Evolutionary conservation across 1,284 basidiomycete genomes (phyloP).

Genomic region (Ceratobasidium sp.): DNA sequence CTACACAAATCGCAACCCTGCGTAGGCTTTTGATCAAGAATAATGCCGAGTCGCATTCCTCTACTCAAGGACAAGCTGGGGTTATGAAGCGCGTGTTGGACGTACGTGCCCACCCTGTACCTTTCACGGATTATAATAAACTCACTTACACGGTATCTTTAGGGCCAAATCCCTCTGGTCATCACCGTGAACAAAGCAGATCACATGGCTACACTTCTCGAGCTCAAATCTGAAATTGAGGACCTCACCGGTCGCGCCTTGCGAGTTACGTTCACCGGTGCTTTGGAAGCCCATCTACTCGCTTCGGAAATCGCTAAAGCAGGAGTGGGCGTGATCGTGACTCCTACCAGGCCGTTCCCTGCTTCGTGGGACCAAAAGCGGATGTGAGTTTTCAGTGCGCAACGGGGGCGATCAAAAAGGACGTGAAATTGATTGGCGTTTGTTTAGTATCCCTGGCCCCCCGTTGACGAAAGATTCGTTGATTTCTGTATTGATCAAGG

Average conservation of each 20-base stretch:
- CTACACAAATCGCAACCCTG: conserved; percentile 78
- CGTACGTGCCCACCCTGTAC: conserved; percentile 57
- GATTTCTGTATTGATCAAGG: conserved; percentile 70
- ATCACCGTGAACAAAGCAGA: conserved; percentile 79
- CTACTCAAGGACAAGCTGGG: conserved; percentile 58
- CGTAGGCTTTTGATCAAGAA: conserved; percentile 68
- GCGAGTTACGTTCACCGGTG: conserved; percentile 72
- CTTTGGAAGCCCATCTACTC: conserved; percentile 78
- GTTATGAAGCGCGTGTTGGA: too few relatives aligned
- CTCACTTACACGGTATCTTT: background rate
- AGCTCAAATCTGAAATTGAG: conserved; percentile 80
- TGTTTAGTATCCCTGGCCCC: conserved; percentile 80
- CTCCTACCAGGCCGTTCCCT: conserved; percentile 72
- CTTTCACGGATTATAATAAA: background rate
- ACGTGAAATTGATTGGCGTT: background rate
- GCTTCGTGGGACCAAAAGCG: conserved; percentile 76
- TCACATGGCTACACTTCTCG: conserved; percentile 78
- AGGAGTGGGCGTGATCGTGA: conserved; percentile 79
- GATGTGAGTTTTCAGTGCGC: too few relatives aligned
- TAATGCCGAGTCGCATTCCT: too few relatives aligned
- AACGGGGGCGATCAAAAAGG: conserved; percentile 49
- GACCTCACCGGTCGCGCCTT: conserved; percentile 41
- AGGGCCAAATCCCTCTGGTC: conserved; percentile 73
- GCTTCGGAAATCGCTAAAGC: conserved; percentile 78
- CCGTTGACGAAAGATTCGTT: conserved; percentile 78